These are phyloP conservation scores for Globisporangium heterothallicum DNA, from an alignment of 352 stramenopile species.

Conservation along the genomic window DNA sequence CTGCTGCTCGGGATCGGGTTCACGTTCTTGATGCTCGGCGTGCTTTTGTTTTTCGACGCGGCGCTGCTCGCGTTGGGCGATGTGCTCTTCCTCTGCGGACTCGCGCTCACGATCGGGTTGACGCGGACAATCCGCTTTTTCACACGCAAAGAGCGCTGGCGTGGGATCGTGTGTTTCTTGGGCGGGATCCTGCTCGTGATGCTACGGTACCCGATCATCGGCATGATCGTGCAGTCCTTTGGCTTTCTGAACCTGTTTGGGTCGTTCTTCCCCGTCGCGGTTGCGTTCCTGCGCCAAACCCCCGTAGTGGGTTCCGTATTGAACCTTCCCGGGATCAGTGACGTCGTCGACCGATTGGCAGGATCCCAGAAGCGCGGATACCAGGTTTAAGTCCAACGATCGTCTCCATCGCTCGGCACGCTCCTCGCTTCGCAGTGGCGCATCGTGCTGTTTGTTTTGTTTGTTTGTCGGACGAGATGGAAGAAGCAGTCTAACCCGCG, in stretches of 20 bases:
- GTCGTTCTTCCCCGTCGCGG: slow-evolving; percentile 94
- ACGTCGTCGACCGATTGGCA: slow-evolving; percentile 80
- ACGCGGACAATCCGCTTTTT: slow-evolving; percentile 93
- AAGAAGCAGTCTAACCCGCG: background rate
- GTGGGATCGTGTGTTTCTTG: slow-evolving; percentile 93
- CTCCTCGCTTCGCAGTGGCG: too few species aligned
- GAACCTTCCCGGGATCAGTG: slow-evolving; percentile 75
- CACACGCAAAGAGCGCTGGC: slow-evolving; percentile 89
- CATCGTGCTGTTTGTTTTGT: background rate
- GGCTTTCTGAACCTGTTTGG: slow-evolving; percentile 95
- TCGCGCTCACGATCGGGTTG: slow-evolving; percentile 93
- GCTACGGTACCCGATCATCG: slow-evolving; percentile 89
- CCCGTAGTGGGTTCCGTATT: slow-evolving; percentile 89
- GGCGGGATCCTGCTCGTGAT: slow-evolving; percentile 91
- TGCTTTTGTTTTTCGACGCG: slow-evolving; percentile 94
- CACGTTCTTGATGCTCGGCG: slow-evolving; percentile 90
- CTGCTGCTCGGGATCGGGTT: slow-evolving; percentile 90
- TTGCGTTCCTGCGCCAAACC: slow-evolving; percentile 90
- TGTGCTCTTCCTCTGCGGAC: slow-evolving; percentile 90
- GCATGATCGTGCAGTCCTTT: slow-evolving; percentile 92
- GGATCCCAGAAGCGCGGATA: slow-evolving; percentile 83
- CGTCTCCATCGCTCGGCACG: too few species aligned
- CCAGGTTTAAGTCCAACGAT: slow-evolving; percentile 50
- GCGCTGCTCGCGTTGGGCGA: slow-evolving; percentile 92
- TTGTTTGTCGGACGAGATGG: too few species aligned